These are phyloP conservation scores for Colletotrichum melonis DNA, from an alignment of 2,329 filamentous ascomycete species.

Conservation along the genomic window DNA sequence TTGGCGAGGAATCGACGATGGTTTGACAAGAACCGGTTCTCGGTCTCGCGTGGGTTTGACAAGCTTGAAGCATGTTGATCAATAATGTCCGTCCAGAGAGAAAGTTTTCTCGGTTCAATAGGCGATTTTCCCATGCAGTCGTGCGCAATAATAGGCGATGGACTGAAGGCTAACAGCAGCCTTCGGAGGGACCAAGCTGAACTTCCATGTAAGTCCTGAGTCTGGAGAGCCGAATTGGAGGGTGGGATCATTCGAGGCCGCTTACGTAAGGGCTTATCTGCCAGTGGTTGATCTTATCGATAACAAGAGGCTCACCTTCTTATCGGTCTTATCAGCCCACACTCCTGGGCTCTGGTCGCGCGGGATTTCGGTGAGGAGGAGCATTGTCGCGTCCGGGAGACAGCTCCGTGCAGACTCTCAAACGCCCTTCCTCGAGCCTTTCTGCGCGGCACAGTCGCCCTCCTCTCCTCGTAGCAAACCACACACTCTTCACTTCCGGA, in stretches of 20 bases:
- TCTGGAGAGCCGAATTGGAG: background rate
- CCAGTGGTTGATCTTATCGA: background rate
- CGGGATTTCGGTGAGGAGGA: conserved; percentile 3
- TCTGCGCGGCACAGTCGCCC: background rate
- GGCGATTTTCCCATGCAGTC: background rate
- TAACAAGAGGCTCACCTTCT: background rate
- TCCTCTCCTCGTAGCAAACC: background rate
- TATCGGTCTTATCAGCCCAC: conserved; percentile 1
- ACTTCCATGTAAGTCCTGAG: conserved; percentile 5
- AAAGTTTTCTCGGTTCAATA: background rate
- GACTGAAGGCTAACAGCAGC: background rate
- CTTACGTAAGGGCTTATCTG: conserved; percentile 1
- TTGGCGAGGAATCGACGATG: conserved; percentile 2
- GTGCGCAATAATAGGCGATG: background rate
- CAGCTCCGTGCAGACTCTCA: conserved; percentile 25
- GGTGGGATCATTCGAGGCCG: background rate
- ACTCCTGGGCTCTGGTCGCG: background rate
- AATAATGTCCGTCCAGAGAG: background rate
- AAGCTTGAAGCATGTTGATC: background rate
- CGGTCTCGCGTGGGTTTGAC: conserved; percentile 7
- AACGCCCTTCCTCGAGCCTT: conserved; percentile 3
- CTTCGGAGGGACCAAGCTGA: background rate
- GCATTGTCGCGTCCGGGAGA: conserved; percentile 20
- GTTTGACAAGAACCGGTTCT: conserved; percentile 1
- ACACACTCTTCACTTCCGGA: background rate